Evolutionary conservation across 768 basidiomycete species (phyloP), one percentile per base, ranked within the genome.

Genomic region (Lentinus tigrinus): DNA sequence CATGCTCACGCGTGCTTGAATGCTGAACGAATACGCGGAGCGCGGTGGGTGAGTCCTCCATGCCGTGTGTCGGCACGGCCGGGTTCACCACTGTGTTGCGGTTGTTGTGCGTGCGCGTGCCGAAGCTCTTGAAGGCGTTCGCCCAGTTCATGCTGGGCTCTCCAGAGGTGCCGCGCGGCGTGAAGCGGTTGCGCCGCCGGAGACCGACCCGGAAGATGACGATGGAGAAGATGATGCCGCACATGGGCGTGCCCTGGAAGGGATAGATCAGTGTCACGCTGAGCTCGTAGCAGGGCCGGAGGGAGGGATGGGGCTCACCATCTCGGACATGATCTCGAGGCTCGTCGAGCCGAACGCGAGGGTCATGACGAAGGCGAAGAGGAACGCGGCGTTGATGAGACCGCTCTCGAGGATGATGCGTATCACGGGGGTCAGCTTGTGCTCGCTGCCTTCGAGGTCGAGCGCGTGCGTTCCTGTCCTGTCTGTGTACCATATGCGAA

Each of bases 351-450:
- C 63, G 13, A 46, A 44, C 11, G 39, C 47, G 39, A 61, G 47
- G n/a, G 54, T 55, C 42, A 58, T 54, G 27, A 55, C 55, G 56
- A 42, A 61, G 23, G 47, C 56, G 52, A 61, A 54, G 13, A 64
- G 52, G 42, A 57, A 61, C 9, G 63, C 60, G 24, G 63, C 63
- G 47, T 64, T 64, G 28, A 64, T 23, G 19, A 55, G 42, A 4
- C 59, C 56, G 50, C 60, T 64, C 44, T 64, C 60, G 36, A 64
- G 48, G 19, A 64, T 31, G 46, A 64, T 61, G 23, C 54, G 47
- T 2, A 61, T 36, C 14, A 64, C 36, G 39, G 60, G 58, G 17
- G 38, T 54, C 27, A 56, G 54, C 36, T 44, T 16, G 36, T 31
- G 5, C 7, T 39, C 46, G 23, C 23, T 10, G 14, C 43, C 47